Evolutionary conservation across 2,329 filamentous ascomycete genomes (phyloP), one percentile per base, ranked within the genome.

Genomic region (Diaporthe longicolla): DNA sequence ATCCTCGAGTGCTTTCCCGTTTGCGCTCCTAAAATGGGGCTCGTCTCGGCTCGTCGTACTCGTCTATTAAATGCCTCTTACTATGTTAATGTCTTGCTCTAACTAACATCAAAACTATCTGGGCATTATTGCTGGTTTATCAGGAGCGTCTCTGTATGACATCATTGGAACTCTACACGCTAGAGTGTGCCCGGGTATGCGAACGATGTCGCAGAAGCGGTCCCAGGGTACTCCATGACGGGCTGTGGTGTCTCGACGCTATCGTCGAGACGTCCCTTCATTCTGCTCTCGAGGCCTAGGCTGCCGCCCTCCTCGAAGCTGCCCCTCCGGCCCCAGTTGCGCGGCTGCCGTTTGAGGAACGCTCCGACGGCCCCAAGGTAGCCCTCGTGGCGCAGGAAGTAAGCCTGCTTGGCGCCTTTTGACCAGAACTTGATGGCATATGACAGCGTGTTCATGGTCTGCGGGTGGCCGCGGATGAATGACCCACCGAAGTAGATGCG

Each of bases 361-460:
- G 97, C 97, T 1, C 97, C 97, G 0, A 98, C 97, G 26, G 95
- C 91, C 13, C 97, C 97, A 0, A 99, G 89, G 81, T 98, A 99
- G 35, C 97, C 97, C 83, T 99, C 97, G 80, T 99, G 97, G 8
- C 97, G 89, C 74, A 99, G 82, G 82, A 99, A 99, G 82, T 98
- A 98, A 0, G 97, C 97, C 83, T 98, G 95, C 83, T 98, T 98
- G 80, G 92, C 89, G 55, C 95, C 96, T 81, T 97, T 95, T 78
- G 93, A 82, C 97, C 97, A 99, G 85, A 98, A 99, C 78, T 95
- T 95, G 84, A 99, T 98, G 81, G 96, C 97, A 81, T 98, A 99
- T 72, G 93, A 95, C 13, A 99, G 87, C 0, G 97, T 98, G 83
- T 98, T 97, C 91, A 99, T 99, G 17, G 97, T 99, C 85, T 98